phyloP scores from a whole-genome alignment of 768 basidiomycete species.

The Tulasnella sp. region DNA sequence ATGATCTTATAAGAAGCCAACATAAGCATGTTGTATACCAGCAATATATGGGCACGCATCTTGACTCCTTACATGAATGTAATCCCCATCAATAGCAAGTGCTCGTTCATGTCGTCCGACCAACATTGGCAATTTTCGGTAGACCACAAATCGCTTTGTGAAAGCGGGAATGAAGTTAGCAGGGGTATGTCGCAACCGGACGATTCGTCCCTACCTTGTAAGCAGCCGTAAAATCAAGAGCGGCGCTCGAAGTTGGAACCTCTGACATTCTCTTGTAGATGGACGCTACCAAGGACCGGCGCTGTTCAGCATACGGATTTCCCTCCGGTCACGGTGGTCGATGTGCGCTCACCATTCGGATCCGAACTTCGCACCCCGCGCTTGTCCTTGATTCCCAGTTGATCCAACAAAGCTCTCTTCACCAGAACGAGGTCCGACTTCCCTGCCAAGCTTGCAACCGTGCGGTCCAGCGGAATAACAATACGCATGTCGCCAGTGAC shows the following conservation, averaged over 20 bases:
- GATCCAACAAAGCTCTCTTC: slow-evolving; percentile 68
- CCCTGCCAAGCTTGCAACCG: slow-evolving; percentile 91
- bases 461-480: slow-evolving; percentile 85
- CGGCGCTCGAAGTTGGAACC: slow-evolving; percentile 54
- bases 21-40: background rate
- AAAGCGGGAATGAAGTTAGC: background rate
- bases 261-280: slow-evolving; percentile 90
- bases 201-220: slow-evolving; percentile 61
- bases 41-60: background rate
- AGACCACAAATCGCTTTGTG: slow-evolving; percentile 80
- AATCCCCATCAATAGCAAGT: slow-evolving; percentile 91
- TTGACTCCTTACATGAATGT: slow-evolving; percentile 62
- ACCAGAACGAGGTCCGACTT: slow-evolving; percentile 78
- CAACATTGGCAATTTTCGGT: slow-evolving; percentile 91
- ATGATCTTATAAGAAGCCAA: slow-evolving; percentile 57
- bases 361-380: slow-evolving; percentile 72
- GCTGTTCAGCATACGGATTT: background rate
- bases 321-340: slow-evolving; percentile 27
- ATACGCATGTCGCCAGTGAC: slow-evolving; percentile 65
- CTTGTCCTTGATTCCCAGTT: slow-evolving; percentile 63
- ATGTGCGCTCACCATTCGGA: slow-evolving; percentile 65
- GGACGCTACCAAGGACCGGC: slow-evolving; percentile 51
- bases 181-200: background rate
- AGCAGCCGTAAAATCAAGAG: slow-evolving; percentile 74
- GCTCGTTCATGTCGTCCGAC: slow-evolving; percentile 86